Evolutionary conservation across 2,329 filamentous ascomycete genomes (phyloP), one percentile per base, ranked within the genome.

Genomic region (Paecilomyces fulvus): DNA sequence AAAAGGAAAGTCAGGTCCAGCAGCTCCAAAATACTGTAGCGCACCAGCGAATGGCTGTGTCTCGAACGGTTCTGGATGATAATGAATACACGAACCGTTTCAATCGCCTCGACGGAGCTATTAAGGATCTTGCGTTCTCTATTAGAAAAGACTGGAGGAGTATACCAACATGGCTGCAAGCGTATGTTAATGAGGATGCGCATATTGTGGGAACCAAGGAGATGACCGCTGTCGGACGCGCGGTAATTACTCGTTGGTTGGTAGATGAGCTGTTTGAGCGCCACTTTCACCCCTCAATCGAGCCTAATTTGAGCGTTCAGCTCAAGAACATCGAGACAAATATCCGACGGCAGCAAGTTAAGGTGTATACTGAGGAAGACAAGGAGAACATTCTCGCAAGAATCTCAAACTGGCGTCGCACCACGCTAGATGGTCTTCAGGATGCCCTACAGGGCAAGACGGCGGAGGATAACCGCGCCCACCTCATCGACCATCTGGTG

Each of bases 1-100:
- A 97, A 61, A 87, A 95, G 65, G 88, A 87, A 62, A 81, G 85
- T 17, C 92, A 96, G 73, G 89, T 97, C 23, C 92, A 96, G 71
- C 88, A 94, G 65, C 81, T 99, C 17, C 94, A 99, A 71, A 97
- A 99, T 71, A 94, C 91, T n/a, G 83, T 99, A 54, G 94, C 94
- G 57, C 94, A 96, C 72, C 94, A 97, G 74, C 87, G 92, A 57
- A 86, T 99, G 72, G 94, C 94, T 2, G 88, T 95, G 69, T 97
- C 92, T 21, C 88, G 92, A 59, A 97, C 92, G 1, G 90, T 92
- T 1, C 86, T 96, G 54, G 94, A 99, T 69, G 94, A 99, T 70
- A 95, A 85, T 72, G 92, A 97, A 77, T 99, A 99, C 70, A 80
- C 84, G 37, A 91, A 87, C 20, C 84, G 92, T 21, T 97, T 97